Base-by-base conservation (phyloP, 805 yeast species). In the Wickerhamiella qilinensis region DNA sequence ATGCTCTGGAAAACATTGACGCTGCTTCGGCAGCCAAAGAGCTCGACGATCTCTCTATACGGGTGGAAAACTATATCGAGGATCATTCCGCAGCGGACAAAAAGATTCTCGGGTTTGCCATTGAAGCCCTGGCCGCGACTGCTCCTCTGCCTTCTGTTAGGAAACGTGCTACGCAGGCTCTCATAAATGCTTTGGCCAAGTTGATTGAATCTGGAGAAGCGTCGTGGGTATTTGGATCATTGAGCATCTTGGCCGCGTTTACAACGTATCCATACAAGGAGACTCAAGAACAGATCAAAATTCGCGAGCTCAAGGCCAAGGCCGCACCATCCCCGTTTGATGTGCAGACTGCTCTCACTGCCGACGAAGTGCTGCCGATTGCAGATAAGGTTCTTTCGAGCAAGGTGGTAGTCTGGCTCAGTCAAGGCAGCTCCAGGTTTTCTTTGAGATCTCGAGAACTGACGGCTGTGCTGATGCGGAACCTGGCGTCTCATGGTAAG, bases 41-140 rank as follows among this genome's bases (percentile, higher is more conserved):
- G 28, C 39, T 57, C 17, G 52, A 49, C 28, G 44, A 39, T 22
- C 45, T 59, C 20, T 55, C 64, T 11, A 37, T 40, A 11, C 33
- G 46, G 9, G 46, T 58, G 39, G 60, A 55, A 34, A 46, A 47
- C 9, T 43, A 45, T n/a, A 31, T 51, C 7, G 43, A 46, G 20
- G 38, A 30, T 19, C n/a, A 20, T 11, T 25, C 17, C 15, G 14
- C 24, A 11, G 14, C 15, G 2, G 35, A 18, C 31, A 17, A 3
- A 12, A 25, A 15, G 21, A 20, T 44, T n/a, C 34, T 44, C 17
- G 43, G 36, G 15, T 41, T 40, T n/a, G 53, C 59, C 2, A 35
- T 57, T 14, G 66, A 61, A 41, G 64, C 63, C 1, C 52, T 61
- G 16, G 60, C 63, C 3, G 53, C 57, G 38, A 52, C 65, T 3